Conservation (phyloP, 2,329 filamentous ascomycete genomes). For the Aureobasidium namibiae region DNA sequence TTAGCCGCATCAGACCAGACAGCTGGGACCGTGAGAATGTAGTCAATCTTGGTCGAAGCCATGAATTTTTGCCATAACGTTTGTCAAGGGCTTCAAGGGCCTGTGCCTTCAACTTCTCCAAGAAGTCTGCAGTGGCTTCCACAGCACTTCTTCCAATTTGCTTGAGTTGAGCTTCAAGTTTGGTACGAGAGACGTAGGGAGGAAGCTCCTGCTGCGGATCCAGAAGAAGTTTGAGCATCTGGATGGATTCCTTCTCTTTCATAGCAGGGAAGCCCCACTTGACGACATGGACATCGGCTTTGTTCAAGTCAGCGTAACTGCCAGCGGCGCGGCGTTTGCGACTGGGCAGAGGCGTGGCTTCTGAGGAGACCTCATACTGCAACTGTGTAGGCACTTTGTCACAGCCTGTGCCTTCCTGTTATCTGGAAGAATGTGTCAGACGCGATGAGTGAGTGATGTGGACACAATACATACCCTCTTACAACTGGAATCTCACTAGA, state of each 20-base stretch:
- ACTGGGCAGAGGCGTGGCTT: slow-evolving; percentile 46
- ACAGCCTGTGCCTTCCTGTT: no score
- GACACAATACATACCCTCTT: no score
- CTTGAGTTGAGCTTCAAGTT: slow-evolving; percentile 61
- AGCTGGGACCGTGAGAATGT: slow-evolving; percentile 46
- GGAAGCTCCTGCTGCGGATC: slow-evolving; percentile 73
- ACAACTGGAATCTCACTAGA: no score
- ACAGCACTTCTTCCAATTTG: slow-evolving; percentile 68
- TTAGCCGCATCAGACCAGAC: slow-evolving; percentile 84
- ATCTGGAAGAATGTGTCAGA: no score
- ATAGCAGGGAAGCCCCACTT: slow-evolving; percentile 66
- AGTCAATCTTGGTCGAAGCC: slow-evolving; percentile 1
- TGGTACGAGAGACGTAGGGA: slow-evolving; percentile 69
- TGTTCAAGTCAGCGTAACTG: background rate
- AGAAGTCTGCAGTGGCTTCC: slow-evolving; percentile 71
- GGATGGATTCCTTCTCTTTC: slow-evolving; percentile 41
- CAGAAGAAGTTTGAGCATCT: slow-evolving; percentile 75
- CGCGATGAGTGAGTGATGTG: no score
- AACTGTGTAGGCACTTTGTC: no score
- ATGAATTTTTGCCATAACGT: slow-evolving; percentile 55
- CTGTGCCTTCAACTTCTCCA: slow-evolving; percentile 70
- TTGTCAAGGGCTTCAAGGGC: no score
- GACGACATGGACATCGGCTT: slow-evolving; percentile 22
- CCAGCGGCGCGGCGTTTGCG: no score
- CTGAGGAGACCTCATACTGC: no score